Conservation (phyloP, 257 asterid genomes). For the Solanum gandarillasii region DNA sequence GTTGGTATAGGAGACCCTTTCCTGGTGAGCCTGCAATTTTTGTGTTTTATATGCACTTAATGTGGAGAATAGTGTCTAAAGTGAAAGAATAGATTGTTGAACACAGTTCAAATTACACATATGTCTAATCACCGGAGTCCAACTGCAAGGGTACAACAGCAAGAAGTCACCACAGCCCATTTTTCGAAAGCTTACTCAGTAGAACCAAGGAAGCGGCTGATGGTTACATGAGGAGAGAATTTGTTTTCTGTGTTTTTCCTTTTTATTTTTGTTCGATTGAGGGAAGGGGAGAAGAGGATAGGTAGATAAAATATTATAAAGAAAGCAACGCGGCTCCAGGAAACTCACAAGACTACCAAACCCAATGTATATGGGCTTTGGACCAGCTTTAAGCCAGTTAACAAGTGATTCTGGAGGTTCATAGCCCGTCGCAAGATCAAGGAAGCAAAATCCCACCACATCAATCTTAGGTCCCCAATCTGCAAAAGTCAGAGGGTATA, state of each 20-base stretch:
- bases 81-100: not conserved
- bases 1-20: not conserved
- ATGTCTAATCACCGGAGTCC: not conserved
- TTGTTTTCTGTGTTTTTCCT: not conserved
- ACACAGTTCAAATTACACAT: not conserved
- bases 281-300: not conserved
- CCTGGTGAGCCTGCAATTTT: not conserved
- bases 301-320: not conserved
- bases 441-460: constrained; percentile 92
- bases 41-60: not conserved
- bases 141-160: not conserved
- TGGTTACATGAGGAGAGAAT: not conserved
- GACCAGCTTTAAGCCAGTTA: constrained; percentile 64
- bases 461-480: constrained; percentile 95
- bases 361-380: constrained; percentile 77
- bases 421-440: constrained; percentile 80
- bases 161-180: not conserved
- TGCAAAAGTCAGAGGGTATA: constrained; percentile 15
- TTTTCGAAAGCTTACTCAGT: not conserved
- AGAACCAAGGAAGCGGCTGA: not conserved
- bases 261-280: not conserved
- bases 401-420: constrained; percentile 76
- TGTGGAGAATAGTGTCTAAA: not conserved
- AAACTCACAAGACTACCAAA: constrained; percentile 93
- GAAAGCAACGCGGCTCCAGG: not conserved